Base-by-base conservation (phyloP, 2,329 filamentous ascomycete genomes). In the Apiospora hydei region DNA sequence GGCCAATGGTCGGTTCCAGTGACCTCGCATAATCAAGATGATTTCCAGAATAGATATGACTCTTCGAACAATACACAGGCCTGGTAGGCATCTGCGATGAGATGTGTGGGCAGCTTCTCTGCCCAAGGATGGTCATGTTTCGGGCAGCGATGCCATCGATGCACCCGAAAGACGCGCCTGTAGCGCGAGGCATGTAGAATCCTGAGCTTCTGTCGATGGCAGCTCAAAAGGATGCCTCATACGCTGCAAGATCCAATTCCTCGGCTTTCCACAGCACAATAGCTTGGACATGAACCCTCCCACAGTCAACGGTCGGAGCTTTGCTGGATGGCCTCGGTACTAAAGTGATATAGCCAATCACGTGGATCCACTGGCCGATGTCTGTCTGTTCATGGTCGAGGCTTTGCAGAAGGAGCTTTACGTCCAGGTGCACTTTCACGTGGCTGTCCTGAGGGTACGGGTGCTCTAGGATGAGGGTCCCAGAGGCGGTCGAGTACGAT, bases 301-400 rank as follows among this genome's bases (percentile, higher is more conserved):
- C 74, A 21, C 75, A 72, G 46, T 72, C 53, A 13, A 70, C 72
- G 43, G 51, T 71, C 3, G 69, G 38, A 74, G 30, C 30, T 57
- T 68, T 73, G 43, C 73, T 70, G 38, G 24, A 3, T 5, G 61
- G 38, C 21, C 67, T 70, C 14, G 72, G 74, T 66, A 76, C 69
- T 61, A 80, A 79, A 53, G 85, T 87, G 70, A 95, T 85, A 80
- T 97, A 97, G 7, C 95, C 96, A 75, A 98, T 89, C 4, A 98
- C 87, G 80, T 98, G 97, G 69, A 98, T 82, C 95, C 95, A 98
- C 73, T 92, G 88, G n/a, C 96, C 96, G 38, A 93, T 84, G 69
- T 90, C 87, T 70, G 93, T 87, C 69, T 93, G 86, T 71, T 91
- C 87, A 30, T 87, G 82, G 26, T 88, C 89, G 72, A 96, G 83